These are phyloP conservation scores for Aspergillus hancockii DNA, from an alignment of 495 filamentous ascomycete species.

Conservation along the genomic window DNA sequence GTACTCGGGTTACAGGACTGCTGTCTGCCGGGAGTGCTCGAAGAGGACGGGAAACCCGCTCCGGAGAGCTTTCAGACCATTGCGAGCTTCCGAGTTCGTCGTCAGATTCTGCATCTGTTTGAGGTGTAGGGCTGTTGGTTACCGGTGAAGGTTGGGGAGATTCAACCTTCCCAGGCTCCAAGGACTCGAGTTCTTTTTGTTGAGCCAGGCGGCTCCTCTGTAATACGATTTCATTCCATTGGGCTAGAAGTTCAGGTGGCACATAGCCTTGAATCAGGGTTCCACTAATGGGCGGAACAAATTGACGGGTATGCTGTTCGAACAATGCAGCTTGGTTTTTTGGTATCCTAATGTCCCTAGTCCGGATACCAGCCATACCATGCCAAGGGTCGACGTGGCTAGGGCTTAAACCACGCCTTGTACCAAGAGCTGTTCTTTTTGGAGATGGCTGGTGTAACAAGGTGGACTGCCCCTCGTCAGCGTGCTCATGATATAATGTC, in stretches of 20 bases:
- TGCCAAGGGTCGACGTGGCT: slow-evolving; percentile 33
- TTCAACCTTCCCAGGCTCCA: slow-evolving; percentile 6
- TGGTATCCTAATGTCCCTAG: slow-evolving; percentile 54
- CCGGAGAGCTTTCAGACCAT: slow-evolving; percentile 17
- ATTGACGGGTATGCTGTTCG: slow-evolving; percentile 47
- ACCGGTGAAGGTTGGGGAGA: neutral
- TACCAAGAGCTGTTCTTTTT: neutral
- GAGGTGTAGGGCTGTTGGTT: slow-evolving; percentile 2
- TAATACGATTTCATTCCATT: slow-evolving; percentile 43
- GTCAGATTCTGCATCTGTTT: slow-evolving; percentile 18
- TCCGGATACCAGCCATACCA: slow-evolving; percentile 41
- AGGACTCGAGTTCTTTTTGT: neutral
- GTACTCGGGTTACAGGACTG: slow-evolving; percentile 23
- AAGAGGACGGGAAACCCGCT: slow-evolving; percentile 7
- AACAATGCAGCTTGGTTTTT: slow-evolving; percentile 62
- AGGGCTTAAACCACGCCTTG: neutral
- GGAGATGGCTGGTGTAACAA: neutral
- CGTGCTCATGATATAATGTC: neutral
- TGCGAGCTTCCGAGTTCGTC: slow-evolving; percentile 11
- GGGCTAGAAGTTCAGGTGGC: slow-evolving; percentile 32
- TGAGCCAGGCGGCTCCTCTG: slow-evolving; percentile 17
- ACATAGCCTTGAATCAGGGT: slow-evolving; percentile 31
- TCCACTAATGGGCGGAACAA: slow-evolving; percentile 38
- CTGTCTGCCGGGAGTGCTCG: slow-evolving; percentile 26
- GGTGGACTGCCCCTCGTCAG: neutral